phyloP scores from a whole-genome alignment of 2,329 filamentous ascomycete species.

The Ascochyta fabae region DNA sequence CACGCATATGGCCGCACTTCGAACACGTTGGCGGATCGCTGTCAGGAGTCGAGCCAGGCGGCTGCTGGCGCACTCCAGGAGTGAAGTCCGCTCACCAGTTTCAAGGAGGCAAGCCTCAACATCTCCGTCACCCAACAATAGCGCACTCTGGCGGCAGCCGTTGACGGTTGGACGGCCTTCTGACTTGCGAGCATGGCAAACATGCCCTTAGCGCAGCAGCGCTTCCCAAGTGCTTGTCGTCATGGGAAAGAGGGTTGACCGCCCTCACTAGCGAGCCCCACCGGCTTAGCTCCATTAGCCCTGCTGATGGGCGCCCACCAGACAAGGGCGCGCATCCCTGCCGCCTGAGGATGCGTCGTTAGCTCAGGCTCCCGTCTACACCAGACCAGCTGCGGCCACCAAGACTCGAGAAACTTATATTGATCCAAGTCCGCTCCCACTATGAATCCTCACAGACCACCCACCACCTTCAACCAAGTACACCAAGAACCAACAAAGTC shows the following conservation, averaged over 20 bases:
- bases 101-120: constrained; percentile 16
- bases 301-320: constrained; percentile 22
- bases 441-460: constrained; percentile 25
- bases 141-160: constrained; percentile 20
- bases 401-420: constrained; percentile 42
- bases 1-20: constrained; percentile 2
- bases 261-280: constrained; percentile 36
- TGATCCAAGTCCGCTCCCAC: constrained; percentile 34
- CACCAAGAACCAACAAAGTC: constrained; percentile 13
- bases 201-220: constrained; percentile 21
- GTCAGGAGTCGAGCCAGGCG: constrained; percentile 30
- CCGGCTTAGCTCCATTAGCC: constrained; percentile 23
- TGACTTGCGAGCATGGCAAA: constrained; percentile 30
- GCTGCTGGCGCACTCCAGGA: constrained; percentile 31
- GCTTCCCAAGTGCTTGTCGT: constrained; percentile 29
- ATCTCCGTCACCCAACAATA: constrained; percentile 23
- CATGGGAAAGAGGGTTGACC: constrained; percentile 38
- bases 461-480: constrained; percentile 9
- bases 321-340: constrained; percentile 19
- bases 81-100: constrained; percentile 14
- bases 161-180: constrained; percentile 24
- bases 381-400: constrained; percentile 29
- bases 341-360: constrained; percentile 14
- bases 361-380: constrained; percentile 37
- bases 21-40: constrained; percentile 27